A percentile compares a stretch with the other conserved stretches of the same genome.
phyloP scores from a whole-genome alignment of 2,329 filamentous ascomycete species.

The Colletotrichum viniferum region DNA sequence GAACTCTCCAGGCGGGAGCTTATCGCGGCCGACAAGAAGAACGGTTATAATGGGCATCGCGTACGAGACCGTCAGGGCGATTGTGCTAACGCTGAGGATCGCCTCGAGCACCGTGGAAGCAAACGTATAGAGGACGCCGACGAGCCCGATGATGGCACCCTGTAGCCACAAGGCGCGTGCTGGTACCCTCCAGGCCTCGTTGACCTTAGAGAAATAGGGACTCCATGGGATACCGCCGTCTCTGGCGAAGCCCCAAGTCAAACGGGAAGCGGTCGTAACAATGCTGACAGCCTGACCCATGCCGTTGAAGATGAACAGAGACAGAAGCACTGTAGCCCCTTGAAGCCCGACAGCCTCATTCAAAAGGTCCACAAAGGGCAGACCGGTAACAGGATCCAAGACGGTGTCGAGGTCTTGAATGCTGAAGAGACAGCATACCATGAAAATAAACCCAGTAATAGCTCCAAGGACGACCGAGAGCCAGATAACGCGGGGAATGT shows the following conservation, averaged over 20 bases:
- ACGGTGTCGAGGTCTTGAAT: conserved; percentile 50
- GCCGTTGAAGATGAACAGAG: conserved; percentile 61
- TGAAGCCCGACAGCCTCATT: conserved; percentile 39
- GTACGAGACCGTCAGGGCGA: conserved; percentile 58
- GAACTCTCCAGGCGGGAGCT: conserved; percentile 51
- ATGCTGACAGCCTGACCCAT: conserved; percentile 57
- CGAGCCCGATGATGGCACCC: conserved; percentile 41
- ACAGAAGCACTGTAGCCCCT: conserved; percentile 49
- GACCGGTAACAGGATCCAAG: conserved; percentile 40
- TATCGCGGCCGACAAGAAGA: conserved; percentile 55
- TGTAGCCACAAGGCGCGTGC: conserved; percentile 57
- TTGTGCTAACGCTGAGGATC: conserved; percentile 60
- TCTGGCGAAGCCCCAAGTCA: conserved; percentile 60
- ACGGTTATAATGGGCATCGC: conserved; percentile 54
- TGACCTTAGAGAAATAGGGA: conserved; percentile 46
- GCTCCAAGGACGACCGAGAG: conserved; percentile 54
- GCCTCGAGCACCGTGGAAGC: conserved; percentile 57
- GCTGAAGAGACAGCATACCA: conserved; percentile 55
- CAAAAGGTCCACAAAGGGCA: conserved; percentile 55
- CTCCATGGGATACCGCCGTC: conserved; percentile 53
- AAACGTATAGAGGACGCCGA: conserved; percentile 61
- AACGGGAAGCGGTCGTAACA: conserved; percentile 54
- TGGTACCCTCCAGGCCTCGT: conserved; percentile 56
- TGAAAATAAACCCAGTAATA: conserved; percentile 54
- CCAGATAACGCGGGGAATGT: conserved; percentile 56